Percentiles rank a stretch among this genome's conserved stretches.
phyloP scores from a whole-genome alignment of 371 early-diverging fungal genomes.

The Mucor saturninus region DNA sequence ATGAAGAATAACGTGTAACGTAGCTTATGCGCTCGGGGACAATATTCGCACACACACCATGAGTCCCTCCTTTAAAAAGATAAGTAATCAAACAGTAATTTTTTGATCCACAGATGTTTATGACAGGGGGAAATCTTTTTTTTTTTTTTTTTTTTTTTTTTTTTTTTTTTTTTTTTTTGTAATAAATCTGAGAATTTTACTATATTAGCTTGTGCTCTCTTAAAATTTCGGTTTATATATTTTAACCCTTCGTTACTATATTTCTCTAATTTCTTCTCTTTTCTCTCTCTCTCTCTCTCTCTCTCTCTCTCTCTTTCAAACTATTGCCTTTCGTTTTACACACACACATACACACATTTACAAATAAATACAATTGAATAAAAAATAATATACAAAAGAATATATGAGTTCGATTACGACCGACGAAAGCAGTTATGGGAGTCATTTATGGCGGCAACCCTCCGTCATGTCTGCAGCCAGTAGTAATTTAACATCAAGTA shows the following conservation, averaged over 20 bases:
- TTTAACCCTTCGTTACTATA: background rate
- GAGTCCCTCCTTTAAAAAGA: background rate
- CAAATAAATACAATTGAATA: background rate
- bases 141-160: background rate
- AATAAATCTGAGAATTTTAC: background rate
- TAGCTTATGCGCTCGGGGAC: background rate
- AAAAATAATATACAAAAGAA: background rate
- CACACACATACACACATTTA: background rate
- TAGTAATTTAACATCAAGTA: conserved; percentile 23
- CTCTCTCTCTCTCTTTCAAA: background rate
- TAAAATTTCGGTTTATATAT: background rate
- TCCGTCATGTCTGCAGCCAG: conserved; percentile 12
- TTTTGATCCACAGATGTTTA: background rate
- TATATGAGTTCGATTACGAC: conserved; percentile 9
- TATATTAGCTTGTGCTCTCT: background rate
- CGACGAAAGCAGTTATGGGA: conserved; percentile 6
- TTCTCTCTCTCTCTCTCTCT: background rate
- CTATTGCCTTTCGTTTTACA: background rate
- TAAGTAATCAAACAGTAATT: background rate
- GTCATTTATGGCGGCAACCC: conserved; percentile 9
- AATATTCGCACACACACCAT: conserved; percentile 15
- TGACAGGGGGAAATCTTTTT: conserved; percentile 5
- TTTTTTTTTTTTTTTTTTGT: background rate
- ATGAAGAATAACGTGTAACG: conserved; percentile 11
- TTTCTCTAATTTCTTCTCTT: background rate